Percentiles rank a stretch among this genome's conserved stretches.
Evolutionary conservation across 768 basidiomycete genomes (phyloP).

Genomic region (Leucogyrophana mollusca): DNA sequence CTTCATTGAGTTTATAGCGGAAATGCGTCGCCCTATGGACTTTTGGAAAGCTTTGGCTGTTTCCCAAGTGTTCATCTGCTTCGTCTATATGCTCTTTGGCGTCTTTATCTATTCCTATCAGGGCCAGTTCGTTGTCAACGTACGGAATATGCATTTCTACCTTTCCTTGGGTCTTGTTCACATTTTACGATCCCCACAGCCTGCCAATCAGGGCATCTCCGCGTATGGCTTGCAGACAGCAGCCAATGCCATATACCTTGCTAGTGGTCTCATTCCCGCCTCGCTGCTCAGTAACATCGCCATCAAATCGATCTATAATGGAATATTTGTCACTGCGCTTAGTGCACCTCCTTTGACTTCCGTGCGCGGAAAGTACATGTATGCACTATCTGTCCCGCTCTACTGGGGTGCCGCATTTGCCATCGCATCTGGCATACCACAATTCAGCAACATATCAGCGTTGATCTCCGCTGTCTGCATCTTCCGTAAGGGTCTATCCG

Average conservation of each 20-base stretch:
- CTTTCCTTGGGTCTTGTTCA: no score
- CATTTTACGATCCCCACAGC: constrained; percentile 14
- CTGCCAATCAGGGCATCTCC: constrained; percentile 32
- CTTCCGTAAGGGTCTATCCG: constrained; percentile 39
- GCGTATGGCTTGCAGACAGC: constrained; percentile 32
- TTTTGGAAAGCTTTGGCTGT: constrained; percentile 67
- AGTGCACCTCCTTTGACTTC: constrained; percentile 50
- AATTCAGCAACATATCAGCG: constrained; percentile 52
- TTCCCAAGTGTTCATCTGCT: constrained; percentile 51
- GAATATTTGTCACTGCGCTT: constrained; percentile 48
- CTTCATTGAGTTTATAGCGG: constrained; percentile 49
- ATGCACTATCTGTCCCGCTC: constrained; percentile 18
- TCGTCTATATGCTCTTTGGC: constrained; percentile 59
- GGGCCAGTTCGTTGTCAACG: constrained; percentile 50
- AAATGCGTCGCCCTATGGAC: constrained; percentile 67
- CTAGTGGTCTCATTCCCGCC: constrained; percentile 57
- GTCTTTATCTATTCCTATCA: constrained; percentile 56
- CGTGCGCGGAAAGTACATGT: constrained; percentile 27
- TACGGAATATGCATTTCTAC: constrained; percentile 10
- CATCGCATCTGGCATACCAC: constrained; percentile 58
- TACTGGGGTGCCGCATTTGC: constrained; percentile 43
- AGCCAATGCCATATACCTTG: constrained; percentile 44
- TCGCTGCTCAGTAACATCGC: constrained; percentile 66
- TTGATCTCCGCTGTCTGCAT: constrained; percentile 59
- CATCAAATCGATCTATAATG: constrained; percentile 56